Percentiles rank a stretch among this genome's conserved stretches.
Conservation (phyloP, 768 basidiomycete species). For the Tubosaeta sp. region DNA sequence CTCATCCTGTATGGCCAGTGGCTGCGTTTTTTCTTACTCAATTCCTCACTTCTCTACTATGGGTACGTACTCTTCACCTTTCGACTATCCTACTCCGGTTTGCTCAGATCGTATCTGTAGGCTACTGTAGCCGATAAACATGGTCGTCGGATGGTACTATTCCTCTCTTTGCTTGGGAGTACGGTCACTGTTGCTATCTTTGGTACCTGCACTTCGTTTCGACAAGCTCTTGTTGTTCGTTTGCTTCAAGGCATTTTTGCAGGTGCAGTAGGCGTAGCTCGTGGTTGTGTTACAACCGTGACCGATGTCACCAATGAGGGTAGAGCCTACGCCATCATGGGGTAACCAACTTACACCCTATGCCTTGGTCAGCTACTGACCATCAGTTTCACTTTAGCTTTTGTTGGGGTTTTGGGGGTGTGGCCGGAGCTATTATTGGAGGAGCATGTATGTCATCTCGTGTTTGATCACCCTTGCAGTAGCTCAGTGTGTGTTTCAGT, state of each 20-base stretch:
- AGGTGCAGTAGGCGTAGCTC: constrained; percentile 91
- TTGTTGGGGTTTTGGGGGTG: constrained; percentile 96
- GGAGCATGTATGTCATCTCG: constrained; percentile 59
- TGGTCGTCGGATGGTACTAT: constrained; percentile 79
- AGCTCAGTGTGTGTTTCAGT: constrained; percentile 40
- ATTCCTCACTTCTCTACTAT: constrained; percentile 90
- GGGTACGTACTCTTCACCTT: constrained; percentile 47
- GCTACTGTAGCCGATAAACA: constrained; percentile 93
- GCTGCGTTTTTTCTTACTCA: constrained; percentile 91
- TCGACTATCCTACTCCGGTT: neutral
- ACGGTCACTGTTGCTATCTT: constrained; percentile 74
- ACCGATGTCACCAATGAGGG: constrained; percentile 93
- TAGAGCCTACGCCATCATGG: constrained; percentile 90
- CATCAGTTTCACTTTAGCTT: constrained; percentile 45
- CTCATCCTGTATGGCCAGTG: constrained; percentile 39
- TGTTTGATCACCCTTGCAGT: neutral
- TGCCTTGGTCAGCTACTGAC: constrained; percentile 2
- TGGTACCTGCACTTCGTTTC: constrained; percentile 69
- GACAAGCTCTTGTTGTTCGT: constrained; percentile 82
- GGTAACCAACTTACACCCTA: constrained; percentile 36
- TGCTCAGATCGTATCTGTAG: constrained; percentile 31
- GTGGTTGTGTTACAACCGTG: constrained; percentile 80
- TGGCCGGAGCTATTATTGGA: constrained; percentile 82
- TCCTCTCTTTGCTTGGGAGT: constrained; percentile 81
- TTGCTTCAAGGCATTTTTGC: constrained; percentile 89